phyloP scores from a whole-genome alignment of 768 basidiomycete species.

The Boletus vinaceobasis region DNA sequence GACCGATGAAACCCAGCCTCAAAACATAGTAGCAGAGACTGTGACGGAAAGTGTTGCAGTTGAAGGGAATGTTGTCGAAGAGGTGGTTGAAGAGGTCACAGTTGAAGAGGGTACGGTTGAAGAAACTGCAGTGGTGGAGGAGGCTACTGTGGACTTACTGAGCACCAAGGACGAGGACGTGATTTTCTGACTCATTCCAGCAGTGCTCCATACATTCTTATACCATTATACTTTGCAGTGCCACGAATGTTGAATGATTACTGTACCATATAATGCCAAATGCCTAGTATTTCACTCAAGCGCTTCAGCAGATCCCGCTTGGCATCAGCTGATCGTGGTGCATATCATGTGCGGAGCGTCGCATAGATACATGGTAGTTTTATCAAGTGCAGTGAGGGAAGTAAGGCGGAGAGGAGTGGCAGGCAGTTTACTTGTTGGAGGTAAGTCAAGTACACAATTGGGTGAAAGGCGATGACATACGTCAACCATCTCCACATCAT shows the following conservation, averaged over 20 bases:
- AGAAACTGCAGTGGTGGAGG: conserved; percentile 17
- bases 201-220: not conserved
- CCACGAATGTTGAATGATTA: not conserved
- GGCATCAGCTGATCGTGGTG: conserved; percentile 36
- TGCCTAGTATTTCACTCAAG: conserved; percentile 7
- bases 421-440: conserved; percentile 22
- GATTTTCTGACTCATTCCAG: conserved; percentile 63
- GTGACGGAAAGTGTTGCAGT: not conserved
- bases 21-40: not conserved
- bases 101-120: conserved; percentile 31
- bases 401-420: conserved; percentile 8
- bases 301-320: not conserved
- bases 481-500: conserved; percentile 78
- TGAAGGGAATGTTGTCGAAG: conserved; percentile 8
- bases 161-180: conserved; percentile 89
- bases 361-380: conserved; percentile 71
- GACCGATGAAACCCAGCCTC: conserved; percentile 2
- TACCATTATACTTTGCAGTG: conserved; percentile 12
- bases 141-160: conserved; percentile 58
- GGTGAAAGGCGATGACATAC: conserved; percentile 44
- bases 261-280: conserved; percentile 11
- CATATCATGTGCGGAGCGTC: conserved; percentile 51
- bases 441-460: conserved; percentile 12
- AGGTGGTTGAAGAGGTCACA: conserved; percentile 28
- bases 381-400: conserved; percentile 30